A percentile compares a stretch with the other conserved stretches of the same genome.
Conservation (phyloP, 2,329 filamentous ascomycete genomes). For the Cladosporium sp. region DNA sequence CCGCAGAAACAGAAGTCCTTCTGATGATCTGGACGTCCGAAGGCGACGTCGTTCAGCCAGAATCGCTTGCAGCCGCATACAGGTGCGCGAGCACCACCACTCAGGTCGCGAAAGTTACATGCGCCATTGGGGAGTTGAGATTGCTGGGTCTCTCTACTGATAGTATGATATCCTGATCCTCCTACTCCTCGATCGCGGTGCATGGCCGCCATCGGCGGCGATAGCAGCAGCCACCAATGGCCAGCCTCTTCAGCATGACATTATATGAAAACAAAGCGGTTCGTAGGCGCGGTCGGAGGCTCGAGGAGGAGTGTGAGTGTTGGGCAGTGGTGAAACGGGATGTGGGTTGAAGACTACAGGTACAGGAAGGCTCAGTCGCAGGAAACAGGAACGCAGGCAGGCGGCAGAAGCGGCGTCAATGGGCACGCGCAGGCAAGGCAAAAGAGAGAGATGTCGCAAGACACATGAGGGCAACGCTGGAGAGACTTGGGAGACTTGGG, state of each 20-base stretch:
- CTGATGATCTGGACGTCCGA: constrained; percentile 22
- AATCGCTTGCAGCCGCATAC: constrained; percentile 52
- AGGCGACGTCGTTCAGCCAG: constrained; percentile 34
- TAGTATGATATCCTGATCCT: constrained; percentile 7
- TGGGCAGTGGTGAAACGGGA: background rate
- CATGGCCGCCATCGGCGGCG: constrained; percentile 32
- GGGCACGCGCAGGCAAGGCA: constrained; percentile 5
- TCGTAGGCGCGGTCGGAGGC: constrained; percentile 12
- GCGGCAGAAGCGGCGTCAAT: constrained; percentile 6
- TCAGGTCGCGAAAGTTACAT: constrained; percentile 50
- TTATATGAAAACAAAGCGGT: constrained; percentile 14
- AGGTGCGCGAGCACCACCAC: constrained; percentile 37
- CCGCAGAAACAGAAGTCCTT: constrained; percentile 48
- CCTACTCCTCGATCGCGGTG: constrained; percentile 7
- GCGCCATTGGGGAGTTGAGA: constrained; percentile 44
- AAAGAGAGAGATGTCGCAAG: constrained; percentile 13
- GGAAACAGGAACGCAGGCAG: background rate
- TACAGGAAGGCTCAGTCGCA: constrained; percentile 1
- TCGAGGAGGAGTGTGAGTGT: background rate
- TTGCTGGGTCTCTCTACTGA: constrained; percentile 8
- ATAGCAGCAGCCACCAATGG: constrained; percentile 25
- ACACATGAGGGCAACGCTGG: constrained; percentile 23
- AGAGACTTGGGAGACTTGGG: too few relatives aligned
- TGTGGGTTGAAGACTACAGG: constrained; percentile 4
- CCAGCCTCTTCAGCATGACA: constrained; percentile 27